These are phyloP conservation scores for Kurtzmaniella fragi DNA, from an alignment of 805 yeast genomes.

Conservation along the genomic window DNA sequence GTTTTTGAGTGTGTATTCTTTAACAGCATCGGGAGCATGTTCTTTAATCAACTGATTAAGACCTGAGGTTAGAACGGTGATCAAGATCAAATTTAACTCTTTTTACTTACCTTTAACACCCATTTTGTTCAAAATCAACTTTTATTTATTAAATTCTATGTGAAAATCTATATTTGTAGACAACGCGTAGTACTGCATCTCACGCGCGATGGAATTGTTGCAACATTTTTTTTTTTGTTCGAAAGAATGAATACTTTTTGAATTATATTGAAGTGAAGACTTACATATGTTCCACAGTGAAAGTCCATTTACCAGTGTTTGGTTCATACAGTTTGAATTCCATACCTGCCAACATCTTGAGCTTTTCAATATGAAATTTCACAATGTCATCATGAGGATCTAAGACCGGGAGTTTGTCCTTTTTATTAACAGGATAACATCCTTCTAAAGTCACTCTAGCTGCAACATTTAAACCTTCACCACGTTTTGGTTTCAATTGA, in stretches of 20 bases:
- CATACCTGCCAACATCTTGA: conserved; percentile 55
- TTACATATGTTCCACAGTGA: conserved; percentile 42
- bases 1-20: conserved; percentile 74
- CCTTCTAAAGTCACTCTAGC: conserved; percentile 70
- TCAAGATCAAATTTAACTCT: not conserved
- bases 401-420: conserved; percentile 64
- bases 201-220: too few species aligned
- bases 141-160: not conserved
- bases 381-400: conserved; percentile 75
- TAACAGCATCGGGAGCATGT: conserved; percentile 80
- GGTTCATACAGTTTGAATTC: conserved; percentile 76
- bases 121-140: conserved; percentile 10
- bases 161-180: too few species aligned
- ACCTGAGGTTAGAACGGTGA: conserved; percentile 40
- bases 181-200: too few species aligned
- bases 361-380: conserved; percentile 59
- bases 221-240: too few species aligned
- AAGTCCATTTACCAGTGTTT: conserved; percentile 66
- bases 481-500: conserved; percentile 52
- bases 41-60: conserved; percentile 82
- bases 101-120: conserved; percentile 24
- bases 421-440: conserved; percentile 75
- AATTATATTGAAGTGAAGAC: not conserved
- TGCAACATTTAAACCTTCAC: conserved; percentile 80
- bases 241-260: too few species aligned